Evolutionary conservation across 495 filamentous ascomycete species (phyloP), one percentile per base, ranked within the genome.

Genomic region (Physcia stellaris): DNA sequence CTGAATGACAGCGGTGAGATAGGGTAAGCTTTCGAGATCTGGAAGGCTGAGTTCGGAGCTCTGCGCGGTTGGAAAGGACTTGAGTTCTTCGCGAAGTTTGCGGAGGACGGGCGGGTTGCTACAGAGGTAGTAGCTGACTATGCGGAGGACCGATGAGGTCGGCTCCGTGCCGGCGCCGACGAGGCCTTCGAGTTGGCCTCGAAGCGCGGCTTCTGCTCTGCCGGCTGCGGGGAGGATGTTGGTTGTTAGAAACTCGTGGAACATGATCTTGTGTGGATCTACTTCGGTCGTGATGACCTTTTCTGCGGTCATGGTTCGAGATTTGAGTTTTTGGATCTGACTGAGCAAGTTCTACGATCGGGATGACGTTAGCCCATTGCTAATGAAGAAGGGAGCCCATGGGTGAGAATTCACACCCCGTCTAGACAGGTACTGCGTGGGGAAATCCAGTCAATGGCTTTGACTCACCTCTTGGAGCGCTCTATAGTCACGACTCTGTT

Each of bases 91-190:
- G 29, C 46, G 40, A 11, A 60, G 49, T 18, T 42, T 40, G 7
- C 35, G 10, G 33, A 42, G 49, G 15, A 56, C 48, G 17, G 9
- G 17, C 1, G 55, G 53, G 15, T 32, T 56, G 30, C 42, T 42
- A 33, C 48, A 20, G 11, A 32, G 45, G 43, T 26, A 31, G 28
- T 15, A 52, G 13, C 26, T 53, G 12, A 54, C 55, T 16, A 54
- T 50, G 49, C 12, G 51, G 17, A 9, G 35, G 41, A 18, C 52
- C 41, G 0, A 46, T 31, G 26, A 7, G 23, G 64, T 63, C 7
- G 66, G 67, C 43, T 62, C 61, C 0, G 62, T 64, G 1, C 66
- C 67, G 2, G 56, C 67, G 19, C 49, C 51, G 1, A 62, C 40
- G 24, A 72, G 27, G 4, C 48, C 36, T 18, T 58, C 45, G 6